phyloP scores from a whole-genome alignment of 192 early-diverging fungal species.

The Coemansia sp. region DNA sequence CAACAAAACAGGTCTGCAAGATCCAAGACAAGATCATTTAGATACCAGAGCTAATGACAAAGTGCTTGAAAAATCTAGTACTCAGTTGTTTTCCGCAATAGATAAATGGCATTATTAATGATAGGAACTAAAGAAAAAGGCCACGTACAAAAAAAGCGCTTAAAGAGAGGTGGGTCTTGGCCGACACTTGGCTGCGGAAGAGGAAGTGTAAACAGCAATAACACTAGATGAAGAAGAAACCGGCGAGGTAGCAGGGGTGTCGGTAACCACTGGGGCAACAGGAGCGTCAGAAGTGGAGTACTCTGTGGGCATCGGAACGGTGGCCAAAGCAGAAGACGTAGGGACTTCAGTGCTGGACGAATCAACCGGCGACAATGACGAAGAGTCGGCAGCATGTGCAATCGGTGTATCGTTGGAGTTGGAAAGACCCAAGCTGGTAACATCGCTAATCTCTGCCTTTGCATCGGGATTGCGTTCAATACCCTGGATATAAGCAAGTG shows the following conservation, averaged over 20 bases:
- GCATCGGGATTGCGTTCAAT: not conserved
- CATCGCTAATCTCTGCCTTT: conserved; percentile 14
- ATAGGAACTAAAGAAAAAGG: too few relatives aligned
- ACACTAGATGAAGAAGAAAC: not conserved
- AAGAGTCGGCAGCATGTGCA: not conserved
- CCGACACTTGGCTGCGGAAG: conserved; percentile 9
- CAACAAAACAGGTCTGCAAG: too few relatives aligned
- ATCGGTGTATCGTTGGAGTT: not conserved
- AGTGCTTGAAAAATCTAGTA: too few relatives aligned
- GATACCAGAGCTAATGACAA: too few relatives aligned
- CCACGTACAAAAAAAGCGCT: not conserved
- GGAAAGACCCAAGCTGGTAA: conserved; percentile 9
- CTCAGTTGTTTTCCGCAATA: too few relatives aligned
- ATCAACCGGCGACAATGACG: not conserved
- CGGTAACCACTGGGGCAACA: not conserved
- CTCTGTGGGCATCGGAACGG: not conserved
- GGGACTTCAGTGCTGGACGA: not conserved
- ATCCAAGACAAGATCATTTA: too few relatives aligned
- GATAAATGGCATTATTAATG: too few relatives aligned
- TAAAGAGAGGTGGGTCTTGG: not conserved
- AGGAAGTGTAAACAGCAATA: not conserved
- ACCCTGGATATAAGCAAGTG: conserved; percentile 26
- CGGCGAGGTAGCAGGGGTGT: too few relatives aligned
- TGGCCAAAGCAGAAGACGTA: not conserved
- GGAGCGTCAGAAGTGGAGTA: conserved; percentile 5